Evolutionary conservation across 371 early-diverging fungal genomes (phyloP), one percentile per base, ranked within the genome.

Genomic region (Fennellomyces sp.): DNA sequence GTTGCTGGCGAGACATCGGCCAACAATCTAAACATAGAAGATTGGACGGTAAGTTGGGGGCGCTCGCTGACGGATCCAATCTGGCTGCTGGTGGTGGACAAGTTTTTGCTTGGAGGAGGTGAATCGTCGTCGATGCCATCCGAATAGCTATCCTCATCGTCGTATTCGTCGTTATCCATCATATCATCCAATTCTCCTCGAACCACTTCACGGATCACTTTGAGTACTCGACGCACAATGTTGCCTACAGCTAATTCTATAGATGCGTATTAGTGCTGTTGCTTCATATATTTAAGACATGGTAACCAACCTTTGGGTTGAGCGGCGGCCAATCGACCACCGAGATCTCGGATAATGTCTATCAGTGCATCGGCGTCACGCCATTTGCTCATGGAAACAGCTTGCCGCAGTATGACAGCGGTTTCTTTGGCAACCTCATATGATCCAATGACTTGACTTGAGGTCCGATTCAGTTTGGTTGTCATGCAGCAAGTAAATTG

Each of bases 221-320:
- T 88, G 23, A 96, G 65, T 3, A 96, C 90, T 52, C 97, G 81
- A 52, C 92, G 87, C 21, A 90, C 85, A 33, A 94, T 92, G 73
- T 95, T 96, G 15, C 90, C 91, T 4, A 94, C 89, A 3, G 93
- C 91, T 21, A 95, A 81, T 68, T 97, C 97, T 83, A 71, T 58
- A 36, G 12, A 29, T 35, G 25, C 17, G 5, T 30, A 23, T 53
- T 41, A 29, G 36, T 45, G 23, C 19, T 19, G 30, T 30, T 39
- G 33, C 13, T 17, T 33, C 19, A 54, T 39, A 5, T 41, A n/a
- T 41, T 1, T 15, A n/a, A 1, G 41, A n/a, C 5, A n/a, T 10
- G 8, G 39, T 52, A 39, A 17, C 25, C 17, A 67, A 88, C 89
- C 90, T 61, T 84, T 90, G 0, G 96, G 95, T 70, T 94, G 95